Percentiles rank a stretch among this genome's conserved stretches.
Conservation (phyloP, 2,329 filamentous ascomycete genomes). For the Plenodomus biglobosus region DNA sequence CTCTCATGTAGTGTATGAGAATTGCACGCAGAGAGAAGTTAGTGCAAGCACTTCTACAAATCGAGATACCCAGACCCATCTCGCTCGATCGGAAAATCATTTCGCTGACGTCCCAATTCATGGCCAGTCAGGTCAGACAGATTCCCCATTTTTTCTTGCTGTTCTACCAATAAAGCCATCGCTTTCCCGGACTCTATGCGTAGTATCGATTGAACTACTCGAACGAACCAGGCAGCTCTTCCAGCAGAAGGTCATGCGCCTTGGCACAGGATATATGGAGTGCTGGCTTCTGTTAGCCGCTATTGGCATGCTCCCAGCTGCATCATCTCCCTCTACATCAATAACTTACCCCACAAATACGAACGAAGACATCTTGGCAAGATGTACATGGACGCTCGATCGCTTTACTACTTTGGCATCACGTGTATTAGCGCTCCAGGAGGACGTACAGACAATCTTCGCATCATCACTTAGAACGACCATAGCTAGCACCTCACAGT, state of each 20-base stretch:
- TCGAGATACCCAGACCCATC: constrained; percentile 4
- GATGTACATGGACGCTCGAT: constrained; percentile 31
- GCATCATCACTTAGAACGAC: constrained; percentile 22
- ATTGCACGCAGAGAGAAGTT: constrained; percentile 17
- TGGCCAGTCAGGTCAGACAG: constrained; percentile 5
- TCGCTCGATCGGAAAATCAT: constrained; percentile 5
- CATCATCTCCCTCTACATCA: constrained; percentile 18
- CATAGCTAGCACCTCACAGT: constrained; percentile 15
- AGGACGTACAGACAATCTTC: constrained; percentile 27
- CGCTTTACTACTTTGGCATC: constrained; percentile 31
- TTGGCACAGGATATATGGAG: constrained; percentile 43
- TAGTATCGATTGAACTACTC: constrained; percentile 31
- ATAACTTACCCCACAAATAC: constrained; percentile 19
- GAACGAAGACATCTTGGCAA: constrained; percentile 17
- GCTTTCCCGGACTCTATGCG: constrained; percentile 28
- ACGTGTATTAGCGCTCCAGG: constrained; percentile 35
- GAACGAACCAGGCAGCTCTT: constrained; percentile 33
- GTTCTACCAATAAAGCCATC: constrained; percentile 29
- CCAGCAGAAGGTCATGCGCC: constrained; percentile 39
- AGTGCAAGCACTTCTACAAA: constrained; percentile 3
- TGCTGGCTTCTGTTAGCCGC: constrained; percentile 39
- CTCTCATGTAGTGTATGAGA: constrained; percentile 30
- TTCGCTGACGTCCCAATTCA: constrained; percentile 3
- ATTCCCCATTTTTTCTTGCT: constrained; percentile 14
- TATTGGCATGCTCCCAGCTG: constrained; percentile 31